Base-by-base conservation (phyloP, 768 basidiomycete species). In the Amanita rubescens region DNA sequence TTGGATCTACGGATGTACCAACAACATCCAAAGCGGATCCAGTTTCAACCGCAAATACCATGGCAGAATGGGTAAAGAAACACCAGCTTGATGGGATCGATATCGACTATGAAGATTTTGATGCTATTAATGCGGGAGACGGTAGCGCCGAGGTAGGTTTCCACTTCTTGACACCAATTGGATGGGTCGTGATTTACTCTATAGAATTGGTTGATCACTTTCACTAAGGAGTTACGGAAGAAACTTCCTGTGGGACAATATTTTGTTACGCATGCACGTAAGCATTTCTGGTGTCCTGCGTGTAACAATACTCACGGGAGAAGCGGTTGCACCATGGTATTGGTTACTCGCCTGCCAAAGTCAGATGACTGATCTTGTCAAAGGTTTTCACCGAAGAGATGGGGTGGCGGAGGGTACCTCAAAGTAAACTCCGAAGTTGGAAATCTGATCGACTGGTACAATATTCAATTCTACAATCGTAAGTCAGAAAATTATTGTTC, bases 21-120 rank as follows among this genome's bases (percentile, higher is more conserved):
- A 87, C 84, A 7, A 71, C 75, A 9, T 67, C 60, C 10, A 75
- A 76, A 42, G 79, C 77, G n/a, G 81, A 88, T 63, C 81, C 86
- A 17, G 67, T 79, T 6, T 67, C 69, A 6, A 78, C 79, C 14
- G 87, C 87, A 1, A 78, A 81, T 56, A 78, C 75, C 1, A 74
- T 88, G 64, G 84, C 85, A 0, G 75, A 75, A 11, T 89, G 75
- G 71, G 85, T 87, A 8, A 79, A 76, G 54, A 58, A 79, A 59
- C 84, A 75, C 54, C 65, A 71, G 45, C 67, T 88, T 15, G 85
- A 87, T 59, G 86, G 86, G 45, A 78, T 86, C 22, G 85, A 87
- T 62, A 81, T 90, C 33, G 85, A 88, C 64, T 88, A 87, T 1
- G 85, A 83, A 80, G 85, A 86, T 59, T 84, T 86, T 59, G 66